phyloP scores from a whole-genome alignment of 192 early-diverging fungal genomes.

The Umbelopsis sp. region DNA sequence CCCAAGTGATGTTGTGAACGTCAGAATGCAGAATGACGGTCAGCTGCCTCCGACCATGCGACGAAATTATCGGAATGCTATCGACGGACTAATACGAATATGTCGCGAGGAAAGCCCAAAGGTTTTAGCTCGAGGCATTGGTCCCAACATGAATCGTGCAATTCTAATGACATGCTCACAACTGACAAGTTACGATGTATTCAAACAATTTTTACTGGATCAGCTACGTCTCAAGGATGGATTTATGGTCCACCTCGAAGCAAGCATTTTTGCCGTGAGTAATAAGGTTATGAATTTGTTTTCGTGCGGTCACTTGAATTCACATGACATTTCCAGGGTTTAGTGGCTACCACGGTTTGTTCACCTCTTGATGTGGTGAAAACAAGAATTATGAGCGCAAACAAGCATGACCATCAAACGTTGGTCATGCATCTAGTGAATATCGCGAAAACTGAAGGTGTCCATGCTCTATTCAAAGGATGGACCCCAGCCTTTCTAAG shows the following conservation, averaged over 20 bases:
- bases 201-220: conserved; percentile 68
- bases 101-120: conserved; percentile 70
- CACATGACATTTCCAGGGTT: conserved; percentile 45
- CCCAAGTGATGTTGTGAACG: conserved; percentile 78
- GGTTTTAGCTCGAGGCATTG: conserved; percentile 87
- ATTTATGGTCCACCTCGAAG: conserved; percentile 66
- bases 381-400: conserved; percentile 81
- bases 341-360: conserved; percentile 73
- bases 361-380: conserved; percentile 84
- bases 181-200: conserved; percentile 75
- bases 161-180: conserved; percentile 82
- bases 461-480: conserved; percentile 76
- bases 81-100: conserved; percentile 76
- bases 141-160: conserved; percentile 87
- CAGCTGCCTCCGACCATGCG: conserved; percentile 61
- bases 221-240: conserved; percentile 64
- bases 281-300: background rate
- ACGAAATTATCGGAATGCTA: conserved; percentile 75
- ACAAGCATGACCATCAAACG: conserved; percentile 25
- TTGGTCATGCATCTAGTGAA: conserved; percentile 43
- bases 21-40: conserved; percentile 82
- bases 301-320: conserved; percentile 18
- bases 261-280: conserved; percentile 71
- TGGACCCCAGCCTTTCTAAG: conserved; percentile 85
- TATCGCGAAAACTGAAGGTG: conserved; percentile 72